These are phyloP conservation scores for Saccharomycopsis fibuligera DNA, from an alignment of 805 yeast genomes.

Conservation along the genomic window DNA sequence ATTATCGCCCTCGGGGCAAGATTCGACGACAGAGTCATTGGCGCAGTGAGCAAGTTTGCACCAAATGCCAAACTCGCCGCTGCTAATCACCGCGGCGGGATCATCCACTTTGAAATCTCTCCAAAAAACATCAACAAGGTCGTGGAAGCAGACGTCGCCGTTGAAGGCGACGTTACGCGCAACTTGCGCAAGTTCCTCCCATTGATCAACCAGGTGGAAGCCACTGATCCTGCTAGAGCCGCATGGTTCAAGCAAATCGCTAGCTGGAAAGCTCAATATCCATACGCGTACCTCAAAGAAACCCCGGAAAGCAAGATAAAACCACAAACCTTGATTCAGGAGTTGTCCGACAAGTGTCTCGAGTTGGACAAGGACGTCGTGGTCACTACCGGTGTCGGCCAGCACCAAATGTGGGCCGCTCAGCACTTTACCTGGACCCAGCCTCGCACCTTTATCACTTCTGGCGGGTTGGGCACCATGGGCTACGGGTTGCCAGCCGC, in stretches of 20 bases:
- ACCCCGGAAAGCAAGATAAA: constrained; percentile 75
- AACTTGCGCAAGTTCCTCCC: constrained; percentile 73
- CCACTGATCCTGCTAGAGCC: constrained; percentile 49
- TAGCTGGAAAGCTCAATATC: constrained; percentile 82
- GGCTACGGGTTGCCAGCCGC: constrained; percentile 97
- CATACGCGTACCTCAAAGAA: constrained; percentile 76
- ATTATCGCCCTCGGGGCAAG: constrained; percentile 95
- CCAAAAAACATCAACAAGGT: constrained; percentile 98
- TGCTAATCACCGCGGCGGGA: constrained; percentile 85
- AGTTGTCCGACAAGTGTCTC: constrained; percentile 65
- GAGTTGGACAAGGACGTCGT: constrained; percentile 65
- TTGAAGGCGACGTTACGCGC: constrained; percentile 90
- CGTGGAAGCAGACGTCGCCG: constrained; percentile 90
- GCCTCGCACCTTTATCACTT: constrained; percentile 93
- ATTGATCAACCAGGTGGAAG: constrained; percentile 50
- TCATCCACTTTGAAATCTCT: constrained; percentile 89
- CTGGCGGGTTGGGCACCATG: constrained; percentile 99
- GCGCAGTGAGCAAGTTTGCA: constrained; percentile 79
- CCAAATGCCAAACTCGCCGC: constrained; percentile 92
- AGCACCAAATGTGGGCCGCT: constrained; percentile 99
- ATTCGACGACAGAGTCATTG: constrained; percentile 97
- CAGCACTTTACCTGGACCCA: constrained; percentile 92
- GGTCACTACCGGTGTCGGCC: constrained; percentile 97
- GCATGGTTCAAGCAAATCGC: constrained; percentile 74
- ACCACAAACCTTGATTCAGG: constrained; percentile 86